Evolutionary conservation across 768 basidiomycete species (phyloP).

Genomic region (Lactarius trivialis): DNA sequence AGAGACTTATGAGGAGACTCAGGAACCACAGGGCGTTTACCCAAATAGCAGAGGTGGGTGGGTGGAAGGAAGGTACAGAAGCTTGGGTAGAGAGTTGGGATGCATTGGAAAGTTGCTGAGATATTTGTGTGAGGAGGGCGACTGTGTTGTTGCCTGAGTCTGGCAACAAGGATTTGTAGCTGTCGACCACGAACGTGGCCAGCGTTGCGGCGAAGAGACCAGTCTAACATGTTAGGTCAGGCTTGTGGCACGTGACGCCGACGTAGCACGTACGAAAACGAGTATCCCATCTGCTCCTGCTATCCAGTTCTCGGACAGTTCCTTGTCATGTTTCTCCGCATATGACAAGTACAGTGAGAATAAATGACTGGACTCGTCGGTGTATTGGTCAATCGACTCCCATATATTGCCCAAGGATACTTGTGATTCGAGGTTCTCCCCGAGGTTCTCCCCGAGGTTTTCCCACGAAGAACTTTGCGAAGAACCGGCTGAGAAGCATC

Average conservation of each 20-base stretch:
- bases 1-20: conserved; percentile 9
- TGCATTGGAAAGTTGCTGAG: conserved; percentile 10
- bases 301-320: conserved; percentile 2
- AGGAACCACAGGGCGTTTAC: conserved; percentile 15
- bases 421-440: too few species aligned
- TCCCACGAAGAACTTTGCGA: too few species aligned
- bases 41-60: conserved; percentile 4
- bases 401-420: background rate
- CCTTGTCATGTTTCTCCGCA: conserved; percentile 6
- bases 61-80: background rate
- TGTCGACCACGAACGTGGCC: conserved; percentile 18
- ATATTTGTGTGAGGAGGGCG: conserved; percentile 17
- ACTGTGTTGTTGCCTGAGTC: conserved; percentile 7
- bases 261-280: conserved; percentile 9
- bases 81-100: background rate
- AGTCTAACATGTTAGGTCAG: conserved; percentile 1
- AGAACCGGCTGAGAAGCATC: too few species aligned
- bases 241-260: too few species aligned
- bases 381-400: background rate
- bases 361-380: conserved; percentile 6
- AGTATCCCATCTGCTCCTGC: conserved; percentile 14
- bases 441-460: too few species aligned
- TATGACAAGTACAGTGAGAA: conserved; percentile 14
- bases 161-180: conserved; percentile 16
- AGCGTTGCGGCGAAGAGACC: conserved; percentile 14